Evolutionary conservation across 352 stramenopile genomes (phyloP).

Genomic region (Thalassiosira mediterranea): DNA sequence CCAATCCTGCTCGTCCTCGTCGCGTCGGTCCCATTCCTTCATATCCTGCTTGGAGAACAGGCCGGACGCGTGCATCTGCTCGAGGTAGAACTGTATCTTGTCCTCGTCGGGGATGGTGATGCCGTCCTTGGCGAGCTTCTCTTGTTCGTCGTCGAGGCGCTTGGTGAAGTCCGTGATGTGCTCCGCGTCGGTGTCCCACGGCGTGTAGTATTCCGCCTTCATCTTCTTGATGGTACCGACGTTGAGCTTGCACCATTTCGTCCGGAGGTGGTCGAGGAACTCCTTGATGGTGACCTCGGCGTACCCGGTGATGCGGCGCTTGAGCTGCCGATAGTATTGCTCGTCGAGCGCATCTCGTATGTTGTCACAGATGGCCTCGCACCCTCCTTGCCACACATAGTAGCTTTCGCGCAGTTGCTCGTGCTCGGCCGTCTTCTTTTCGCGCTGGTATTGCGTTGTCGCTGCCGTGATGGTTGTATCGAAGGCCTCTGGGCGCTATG

Average conservation of each 20-base stretch:
- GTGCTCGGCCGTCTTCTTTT: not conserved
- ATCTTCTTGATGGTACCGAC: not conserved
- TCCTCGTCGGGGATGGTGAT: not conserved
- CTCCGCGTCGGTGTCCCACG: not conserved
- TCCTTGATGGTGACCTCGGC: not conserved
- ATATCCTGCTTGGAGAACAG: slow-evolving; percentile 15
- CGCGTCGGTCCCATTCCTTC: not conserved
- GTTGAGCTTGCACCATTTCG: not conserved
- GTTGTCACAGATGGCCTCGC: not conserved
- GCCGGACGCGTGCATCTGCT: slow-evolving; percentile 2
- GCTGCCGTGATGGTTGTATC: not conserved
- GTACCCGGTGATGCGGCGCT: not conserved
- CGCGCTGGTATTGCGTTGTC: not conserved
- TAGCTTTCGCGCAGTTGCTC: not conserved
- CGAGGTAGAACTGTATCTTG: slow-evolving; percentile 5
- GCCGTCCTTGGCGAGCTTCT: not conserved
- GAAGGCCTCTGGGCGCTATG: too few species aligned
- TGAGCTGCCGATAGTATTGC: slow-evolving; percentile 3
- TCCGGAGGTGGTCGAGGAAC: slow-evolving; percentile 1
- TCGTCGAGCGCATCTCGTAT: slow-evolving; percentile 2
- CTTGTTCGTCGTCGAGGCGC: not conserved
- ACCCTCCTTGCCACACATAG: not conserved
- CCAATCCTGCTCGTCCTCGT: not conserved
- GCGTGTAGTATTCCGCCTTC: not conserved
- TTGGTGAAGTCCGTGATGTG: not conserved